These are phyloP conservation scores for Penicillium cinerascens DNA, from an alignment of 495 filamentous ascomycete genomes.

Conservation along the genomic window DNA sequence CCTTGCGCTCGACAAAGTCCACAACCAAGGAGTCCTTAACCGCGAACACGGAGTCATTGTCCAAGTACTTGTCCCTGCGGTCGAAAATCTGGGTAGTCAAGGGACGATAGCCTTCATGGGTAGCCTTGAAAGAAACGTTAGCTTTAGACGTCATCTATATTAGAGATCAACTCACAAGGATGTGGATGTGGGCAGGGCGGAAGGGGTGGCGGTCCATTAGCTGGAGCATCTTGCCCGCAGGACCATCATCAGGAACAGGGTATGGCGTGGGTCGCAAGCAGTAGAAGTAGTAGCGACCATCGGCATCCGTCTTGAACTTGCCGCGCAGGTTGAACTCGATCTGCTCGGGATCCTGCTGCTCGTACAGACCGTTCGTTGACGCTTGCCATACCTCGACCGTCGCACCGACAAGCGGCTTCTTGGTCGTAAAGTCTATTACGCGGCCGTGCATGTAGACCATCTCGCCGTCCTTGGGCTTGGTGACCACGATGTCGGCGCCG, in stretches of 20 bases:
- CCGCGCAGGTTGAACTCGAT: slow-evolving; percentile 72
- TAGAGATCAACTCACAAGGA: slow-evolving; percentile 54
- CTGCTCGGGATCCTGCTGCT: slow-evolving; percentile 71
- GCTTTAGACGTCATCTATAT: neutral
- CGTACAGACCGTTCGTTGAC: slow-evolving; percentile 73
- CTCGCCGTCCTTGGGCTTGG: slow-evolving; percentile 49
- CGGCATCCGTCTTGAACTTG: slow-evolving; percentile 61
- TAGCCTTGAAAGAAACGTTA: slow-evolving; percentile 31
- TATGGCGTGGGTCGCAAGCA: slow-evolving; percentile 69
- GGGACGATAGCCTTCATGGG: slow-evolving; percentile 48
- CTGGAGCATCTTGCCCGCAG: slow-evolving; percentile 43
- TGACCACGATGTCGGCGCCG: slow-evolving; percentile 63
- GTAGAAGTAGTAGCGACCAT: slow-evolving; percentile 65
- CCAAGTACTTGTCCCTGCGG: slow-evolving; percentile 55
- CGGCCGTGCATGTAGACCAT: slow-evolving; percentile 61
- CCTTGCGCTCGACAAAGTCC: slow-evolving; percentile 56
- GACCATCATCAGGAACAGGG: slow-evolving; percentile 65
- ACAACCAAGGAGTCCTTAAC: slow-evolving; percentile 73
- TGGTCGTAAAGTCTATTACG: slow-evolving; percentile 54
- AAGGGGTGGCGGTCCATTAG: slow-evolving; percentile 73
- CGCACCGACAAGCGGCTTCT: slow-evolving; percentile 57
- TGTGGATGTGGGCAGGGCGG: slow-evolving; percentile 81
- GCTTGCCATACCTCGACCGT: slow-evolving; percentile 75
- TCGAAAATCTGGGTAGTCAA: slow-evolving; percentile 77
- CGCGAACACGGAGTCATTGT: slow-evolving; percentile 70